Evolutionary conservation across 2,329 filamentous ascomycete genomes (phyloP), one percentile per base, ranked within the genome.

Genomic region (Trichoderma cornu-damae): DNA sequence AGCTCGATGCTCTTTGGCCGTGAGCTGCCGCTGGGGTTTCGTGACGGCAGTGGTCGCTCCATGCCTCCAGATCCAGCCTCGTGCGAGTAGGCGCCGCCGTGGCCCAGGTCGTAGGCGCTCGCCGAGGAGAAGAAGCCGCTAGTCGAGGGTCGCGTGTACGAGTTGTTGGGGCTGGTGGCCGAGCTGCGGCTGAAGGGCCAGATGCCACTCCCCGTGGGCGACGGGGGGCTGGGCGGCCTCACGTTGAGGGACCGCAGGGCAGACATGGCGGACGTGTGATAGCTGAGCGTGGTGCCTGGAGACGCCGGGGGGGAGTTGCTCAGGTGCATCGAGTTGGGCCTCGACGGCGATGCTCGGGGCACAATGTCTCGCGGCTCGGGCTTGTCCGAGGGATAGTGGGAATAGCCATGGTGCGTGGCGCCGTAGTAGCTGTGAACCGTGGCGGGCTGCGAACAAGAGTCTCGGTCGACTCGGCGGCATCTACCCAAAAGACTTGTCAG

Each of bases 1-100:
- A 86, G 75, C 70, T 86, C 82, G 64, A 85, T 83, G 71, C 82
- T 85, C 70, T 79, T 83, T 32, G 82, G 81, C 46, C 83, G 75
- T 62, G 80, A 75, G 69, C 82, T 82, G 37, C 74, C 72, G 35
- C 77, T 73, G 3, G 82, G 80, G 49, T 78, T 76, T 47, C 83
- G 77, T 8, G 76, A 76, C 12, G 83, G 83, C 22, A 85, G 70
- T 6, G 83, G 83, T 7, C 82, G 75, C 61, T 84, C 81, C 63
- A 75, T 73, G 44, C 73, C 73, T 18, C 62, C 64, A 20, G 68
- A 64, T 30, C 61, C 64, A 32, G 61, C 51, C 22, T 70, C 69
- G 58, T 59, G 53, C 6, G 58, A 57, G 35, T 73, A 71, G 69
- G 68, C 69, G 58, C 65, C 63, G 30, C 62, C 63, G 63, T 73